These are phyloP conservation scores for Pachysolen tannophilus DNA, from an alignment of 805 yeast genomes.

Conservation along the genomic window DNA sequence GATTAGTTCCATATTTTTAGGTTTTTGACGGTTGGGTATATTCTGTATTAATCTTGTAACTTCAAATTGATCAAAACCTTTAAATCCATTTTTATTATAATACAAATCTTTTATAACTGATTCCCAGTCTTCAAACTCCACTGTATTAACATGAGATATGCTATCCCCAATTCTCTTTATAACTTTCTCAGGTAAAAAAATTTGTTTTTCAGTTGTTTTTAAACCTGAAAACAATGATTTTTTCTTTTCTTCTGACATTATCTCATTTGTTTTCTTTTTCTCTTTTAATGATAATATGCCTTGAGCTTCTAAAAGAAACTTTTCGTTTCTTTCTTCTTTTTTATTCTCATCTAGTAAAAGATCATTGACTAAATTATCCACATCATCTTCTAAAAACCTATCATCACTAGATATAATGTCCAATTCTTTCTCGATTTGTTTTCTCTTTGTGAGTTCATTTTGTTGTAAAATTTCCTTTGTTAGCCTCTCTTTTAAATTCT, in stretches of 20 bases:
- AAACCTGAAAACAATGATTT: neutral
- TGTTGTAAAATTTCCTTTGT: conserved; percentile 19
- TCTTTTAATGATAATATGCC: neutral
- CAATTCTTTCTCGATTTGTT: conserved; percentile 14
- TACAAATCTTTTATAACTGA: conserved; percentile 33
- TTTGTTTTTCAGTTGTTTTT: conserved; percentile 9
- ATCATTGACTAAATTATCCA: conserved; percentile 20
- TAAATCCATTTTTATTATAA: conserved; percentile 27
- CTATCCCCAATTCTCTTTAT: conserved; percentile 30
- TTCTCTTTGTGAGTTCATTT: conserved; percentile 13
- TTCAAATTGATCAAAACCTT: conserved; percentile 23
- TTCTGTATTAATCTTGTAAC: conserved; percentile 26
- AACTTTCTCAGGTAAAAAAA: conserved; percentile 25
- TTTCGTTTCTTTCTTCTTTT: conserved; percentile 4
- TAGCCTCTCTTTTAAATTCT: conserved; percentile 21
- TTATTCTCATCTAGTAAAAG: conserved; percentile 18
- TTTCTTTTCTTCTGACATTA: conserved; percentile 8
- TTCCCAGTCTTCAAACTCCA: conserved; percentile 37
- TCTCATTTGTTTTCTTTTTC: neutral
- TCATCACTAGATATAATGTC: conserved; percentile 12
- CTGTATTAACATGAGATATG: conserved; percentile 28
- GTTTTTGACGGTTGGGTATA: conserved; percentile 33
- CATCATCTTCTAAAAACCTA: conserved; percentile 12
- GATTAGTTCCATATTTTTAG: conserved; percentile 24
- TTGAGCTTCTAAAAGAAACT: neutral